Percentiles rank a stretch among this genome's conserved stretches.
Conservation (phyloP, 495 filamentous ascomycete species). For the Aspergillus hancockii region DNA sequence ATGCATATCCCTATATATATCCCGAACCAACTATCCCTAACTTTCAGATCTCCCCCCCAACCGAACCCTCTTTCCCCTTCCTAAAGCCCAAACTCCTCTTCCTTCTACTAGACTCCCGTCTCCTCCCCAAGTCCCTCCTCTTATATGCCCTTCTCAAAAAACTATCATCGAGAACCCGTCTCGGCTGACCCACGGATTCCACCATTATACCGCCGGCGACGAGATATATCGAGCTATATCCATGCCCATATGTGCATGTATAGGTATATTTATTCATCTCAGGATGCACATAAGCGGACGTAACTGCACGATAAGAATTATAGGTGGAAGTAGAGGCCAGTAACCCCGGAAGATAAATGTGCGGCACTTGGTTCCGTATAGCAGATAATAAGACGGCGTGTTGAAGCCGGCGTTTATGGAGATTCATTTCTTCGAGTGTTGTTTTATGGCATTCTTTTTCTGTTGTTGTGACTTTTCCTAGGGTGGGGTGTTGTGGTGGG, state of each 20-base stretch:
- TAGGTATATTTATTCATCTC: too few relatives aligned
- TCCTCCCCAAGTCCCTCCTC: constrained; percentile 7
- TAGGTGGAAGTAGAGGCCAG: neutral
- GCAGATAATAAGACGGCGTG: constrained; percentile 14
- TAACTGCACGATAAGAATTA: neutral
- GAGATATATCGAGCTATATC: neutral
- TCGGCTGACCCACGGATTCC: neutral
- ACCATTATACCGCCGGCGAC: neutral
- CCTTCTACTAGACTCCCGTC: neutral
- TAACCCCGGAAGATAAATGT: neutral
- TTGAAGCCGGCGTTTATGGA: constrained; percentile 10
- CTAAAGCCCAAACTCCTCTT: neutral
- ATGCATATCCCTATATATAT: too few relatives aligned
- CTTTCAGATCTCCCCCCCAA: too few relatives aligned
- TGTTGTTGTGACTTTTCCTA: constrained; percentile 63
- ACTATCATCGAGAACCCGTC: constrained; percentile 15
- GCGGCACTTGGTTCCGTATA: constrained; percentile 1
- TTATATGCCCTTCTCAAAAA: constrained; percentile 16
- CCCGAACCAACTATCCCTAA: too few relatives aligned
- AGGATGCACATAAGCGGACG: too few relatives aligned
- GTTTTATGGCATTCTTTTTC: constrained; percentile 63
- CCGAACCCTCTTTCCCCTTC: neutral
- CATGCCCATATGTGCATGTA: neutral
- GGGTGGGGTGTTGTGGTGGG: constrained; percentile 51
- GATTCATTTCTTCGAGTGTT: constrained; percentile 39